Evolutionary conservation across 2,329 filamentous ascomycete species (phyloP).

Genomic region (Coniochaeta sp.): DNA sequence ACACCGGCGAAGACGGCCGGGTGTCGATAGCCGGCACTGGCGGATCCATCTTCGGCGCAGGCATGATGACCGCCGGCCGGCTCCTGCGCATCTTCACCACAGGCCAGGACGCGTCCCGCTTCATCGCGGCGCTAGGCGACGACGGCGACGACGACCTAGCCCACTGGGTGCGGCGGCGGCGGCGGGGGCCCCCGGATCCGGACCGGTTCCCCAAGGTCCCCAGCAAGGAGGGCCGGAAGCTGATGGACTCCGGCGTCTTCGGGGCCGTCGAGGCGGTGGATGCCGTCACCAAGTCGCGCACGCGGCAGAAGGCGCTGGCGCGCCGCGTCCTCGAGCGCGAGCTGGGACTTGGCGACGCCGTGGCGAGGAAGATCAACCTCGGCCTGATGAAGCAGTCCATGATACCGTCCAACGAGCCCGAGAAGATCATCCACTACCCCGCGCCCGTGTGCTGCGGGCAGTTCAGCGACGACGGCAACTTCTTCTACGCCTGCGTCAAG

Average conservation of each 20-base stretch:
- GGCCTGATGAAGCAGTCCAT: constrained; percentile 63
- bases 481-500: constrained; percentile 88
- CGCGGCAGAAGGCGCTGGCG: constrained; percentile 51
- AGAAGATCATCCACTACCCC: constrained; percentile 83
- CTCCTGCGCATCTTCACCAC: constrained; percentile 17
- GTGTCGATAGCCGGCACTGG: neutral
- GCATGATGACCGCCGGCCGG: neutral
- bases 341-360: constrained; percentile 59
- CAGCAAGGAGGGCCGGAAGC: constrained; percentile 63
- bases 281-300: constrained; percentile 18
- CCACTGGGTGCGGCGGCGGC: constrained; percentile 36
- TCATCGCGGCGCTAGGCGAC: constrained; percentile 8
- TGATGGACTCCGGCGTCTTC: constrained; percentile 81
- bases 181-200: constrained; percentile 32
- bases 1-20: constrained; percentile 12
- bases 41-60: neutral
- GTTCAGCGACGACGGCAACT: constrained; percentile 94
- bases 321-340: constrained; percentile 74
- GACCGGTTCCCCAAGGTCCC: constrained; percentile 76
- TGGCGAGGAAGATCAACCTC: constrained; percentile 53
- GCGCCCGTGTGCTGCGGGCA: constrained; percentile 88
- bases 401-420: constrained; percentile 69
- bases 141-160: constrained; percentile 23
- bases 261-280: constrained; percentile 52
- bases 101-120: constrained; percentile 8